Base-by-base conservation (phyloP, 2,329 filamentous ascomycete species). In the Mollisia scopiformis region DNA sequence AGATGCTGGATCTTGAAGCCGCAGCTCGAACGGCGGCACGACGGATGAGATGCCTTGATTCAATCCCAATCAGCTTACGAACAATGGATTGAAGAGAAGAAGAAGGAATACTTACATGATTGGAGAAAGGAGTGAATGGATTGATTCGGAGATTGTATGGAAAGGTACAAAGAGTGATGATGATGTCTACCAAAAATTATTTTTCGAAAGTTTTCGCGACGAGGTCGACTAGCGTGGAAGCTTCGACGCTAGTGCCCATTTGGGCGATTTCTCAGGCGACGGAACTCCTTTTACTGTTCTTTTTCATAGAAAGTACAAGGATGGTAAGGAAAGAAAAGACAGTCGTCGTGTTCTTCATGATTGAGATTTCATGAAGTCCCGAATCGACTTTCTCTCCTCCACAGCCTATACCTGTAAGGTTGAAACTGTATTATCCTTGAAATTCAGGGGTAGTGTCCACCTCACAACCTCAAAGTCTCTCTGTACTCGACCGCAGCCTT, bases 21-120 rank as follows among this genome's bases (percentile, higher is more conserved):
- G 84, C 80, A 52, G 84, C 80, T 70, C 84, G 82, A 70, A 80
- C 77, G 67, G 84, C 83, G 66, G 81, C 77, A 70, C 83, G 84
- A 63, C 85, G 84, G 67, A 89, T 66, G 63, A 71, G 62, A 69
- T 73, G 70, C 72, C 72, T 74, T n/a, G n/a, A n/a, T n/a, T 43
- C 43, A 33, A 31, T 28, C 50, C 2, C 25, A 46, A 56, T 65
- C 60, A 67, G 62, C 57, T 37, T 23, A 30, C 37, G 27, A 19
- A 43, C 54, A 57, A 56, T 60, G 10, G 16, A 46, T 28, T 2
- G n/a, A 28, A 21, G 7, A 23, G 14, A n/a, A 55, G 31, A 43
- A 6, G 31, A n/a, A 28, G 30, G 1, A 19, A 6, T 37, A 54
- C 69, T 67, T 70, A 71, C 68, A 72, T 71, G 68, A 69, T 68